These are phyloP conservation scores for Ophiostoma ips DNA, from an alignment of 2,329 filamentous ascomycete species.

Conservation along the genomic window DNA sequence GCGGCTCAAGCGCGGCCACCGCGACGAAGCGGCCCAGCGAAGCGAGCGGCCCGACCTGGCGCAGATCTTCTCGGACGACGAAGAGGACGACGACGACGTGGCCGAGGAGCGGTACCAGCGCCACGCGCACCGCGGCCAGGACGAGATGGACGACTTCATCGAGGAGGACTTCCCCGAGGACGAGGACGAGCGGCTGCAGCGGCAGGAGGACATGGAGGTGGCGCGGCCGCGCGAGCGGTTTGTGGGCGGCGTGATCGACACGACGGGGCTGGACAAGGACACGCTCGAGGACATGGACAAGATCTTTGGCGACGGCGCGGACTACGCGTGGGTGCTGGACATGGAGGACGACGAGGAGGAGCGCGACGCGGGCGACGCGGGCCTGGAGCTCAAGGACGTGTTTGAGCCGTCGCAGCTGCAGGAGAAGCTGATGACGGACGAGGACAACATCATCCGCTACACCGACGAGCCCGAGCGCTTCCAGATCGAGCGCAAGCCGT, in stretches of 20 bases:
- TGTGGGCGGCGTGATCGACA: conserved; percentile 58
- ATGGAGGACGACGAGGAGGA: conserved; percentile 78
- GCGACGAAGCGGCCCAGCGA: conserved; percentile 54
- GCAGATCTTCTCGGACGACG: conserved; percentile 92
- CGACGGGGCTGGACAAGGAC: conserved; percentile 76
- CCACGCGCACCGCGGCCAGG: conserved; percentile 43
- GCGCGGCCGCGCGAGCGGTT: conserved; percentile 63
- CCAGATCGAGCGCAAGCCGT: conserved; percentile 79
- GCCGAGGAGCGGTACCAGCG: conserved; percentile 40
- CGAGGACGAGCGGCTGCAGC: conserved; percentile 59
- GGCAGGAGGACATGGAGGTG: conserved; percentile 78
- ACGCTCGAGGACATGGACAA: conserved; percentile 91
- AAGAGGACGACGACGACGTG: conserved; percentile 56
- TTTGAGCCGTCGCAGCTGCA: conserved; percentile 92
- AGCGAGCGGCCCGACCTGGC: conserved; percentile 60
- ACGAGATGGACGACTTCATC: conserved; percentile 92
- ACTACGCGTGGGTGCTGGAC: conserved; percentile 89
- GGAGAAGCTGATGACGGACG: conserved; percentile 89
- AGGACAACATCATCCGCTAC: conserved; percentile 78
- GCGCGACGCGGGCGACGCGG: conserved; percentile 63
- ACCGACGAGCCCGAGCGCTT: conserved; percentile 88
- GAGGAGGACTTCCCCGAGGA: conserved; percentile 89
- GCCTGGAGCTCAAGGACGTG: conserved; percentile 88
- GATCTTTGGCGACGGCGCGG: conserved; percentile 89
- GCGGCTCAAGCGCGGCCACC: conserved; percentile 82